Base-by-base conservation (phyloP, 139 green algal species). In the Monoraphidium neglectum region DNA sequence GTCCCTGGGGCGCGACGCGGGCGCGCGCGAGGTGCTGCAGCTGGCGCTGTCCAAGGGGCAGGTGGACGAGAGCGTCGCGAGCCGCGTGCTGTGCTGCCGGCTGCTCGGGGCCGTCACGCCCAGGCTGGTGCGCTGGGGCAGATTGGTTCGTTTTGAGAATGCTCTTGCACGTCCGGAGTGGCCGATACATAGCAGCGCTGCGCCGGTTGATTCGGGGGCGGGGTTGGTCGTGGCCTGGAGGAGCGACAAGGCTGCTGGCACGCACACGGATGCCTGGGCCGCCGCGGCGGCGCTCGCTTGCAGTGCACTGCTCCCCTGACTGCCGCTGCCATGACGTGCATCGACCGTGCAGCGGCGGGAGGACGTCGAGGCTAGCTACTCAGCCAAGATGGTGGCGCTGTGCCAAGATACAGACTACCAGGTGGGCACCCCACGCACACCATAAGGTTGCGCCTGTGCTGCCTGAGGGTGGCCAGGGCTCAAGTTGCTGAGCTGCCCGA, bases 331-430 rank as follows among this genome's bases (percentile, higher is more conserved):
- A n/a, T n/a, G n/a, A n/a, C n/a, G n/a, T n/a, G n/a, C n/a, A n/a
- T 12, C 43, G 43, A 51, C 8, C 43, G 8, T 12, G 8, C 43
- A 51, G 43, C 8, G 67, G 38, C 51, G 28, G 10, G 57, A 10
- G 8, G 57, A 65, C 28, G 57, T 65, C 15, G 24, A 70, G 26
- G 62, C 62, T 13, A 10, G 28, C 57, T 65, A 37, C 13, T 10
- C 57, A 8, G 16, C n/a, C 62, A 28, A 46, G 23, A 28, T 68
- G 18, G 16, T 68, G 62, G 32, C 62, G 8, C n/a, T 40, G 26
- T 68, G 62, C 62, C 72, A 2, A 18, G 72, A 78, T 43, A 78
- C 72, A 23, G 72, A 78, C 26, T 78, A 78, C 46, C 72, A 78
- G 72, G 72, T 77, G 72, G 8, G 57, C 12, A 5, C 21, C 21